A percentile compares a stretch with the other conserved stretches of the same genome.
These are phyloP conservation scores for Rosa rugosa DNA, from an alignment of 306 rosid genomes.

Conservation along the genomic window DNA sequence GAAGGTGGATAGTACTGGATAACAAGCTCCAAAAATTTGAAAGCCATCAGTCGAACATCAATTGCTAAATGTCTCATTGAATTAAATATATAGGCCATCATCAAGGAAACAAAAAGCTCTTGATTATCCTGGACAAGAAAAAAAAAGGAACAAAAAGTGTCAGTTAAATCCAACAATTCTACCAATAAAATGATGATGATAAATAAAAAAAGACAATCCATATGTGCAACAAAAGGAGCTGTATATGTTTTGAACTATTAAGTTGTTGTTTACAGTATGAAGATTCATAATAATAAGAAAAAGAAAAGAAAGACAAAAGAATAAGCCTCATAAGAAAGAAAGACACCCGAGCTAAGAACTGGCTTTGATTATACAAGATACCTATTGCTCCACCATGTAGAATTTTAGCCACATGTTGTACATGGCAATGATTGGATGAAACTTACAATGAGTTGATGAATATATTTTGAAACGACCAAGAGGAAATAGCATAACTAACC, in stretches of 20 bases:
- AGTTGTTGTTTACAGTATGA: neutral
- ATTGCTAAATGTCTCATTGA: slow-evolving; percentile 81
- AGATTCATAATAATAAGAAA: neutral
- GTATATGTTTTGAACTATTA: neutral
- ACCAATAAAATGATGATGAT: neutral
- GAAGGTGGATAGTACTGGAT: slow-evolving; percentile 66
- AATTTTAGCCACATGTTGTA: neutral
- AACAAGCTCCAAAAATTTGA: slow-evolving; percentile 73
- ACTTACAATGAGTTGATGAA: neutral
- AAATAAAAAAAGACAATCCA: neutral
- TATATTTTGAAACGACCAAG: neutral
- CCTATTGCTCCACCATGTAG: neutral
- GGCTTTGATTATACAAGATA: neutral
- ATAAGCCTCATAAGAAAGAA: neutral
- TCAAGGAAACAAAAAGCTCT: slow-evolving; percentile 60
- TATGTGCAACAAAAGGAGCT: neutral
- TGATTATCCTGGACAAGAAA: slow-evolving; percentile 59
- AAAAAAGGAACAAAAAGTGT: slow-evolving; percentile 23
- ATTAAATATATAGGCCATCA: slow-evolving; percentile 76
- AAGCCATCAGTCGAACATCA: slow-evolving; percentile 80
- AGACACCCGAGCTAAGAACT: neutral
- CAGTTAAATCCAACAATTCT: neutral
- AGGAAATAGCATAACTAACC: neutral
- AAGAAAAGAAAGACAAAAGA: neutral
- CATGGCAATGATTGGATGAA: neutral